Percentiles rank a stretch among this genome's conserved stretches.
These are phyloP conservation scores for Solanum lycopersicoides DNA, from an alignment of 257 asterid species.

Conservation along the genomic window DNA sequence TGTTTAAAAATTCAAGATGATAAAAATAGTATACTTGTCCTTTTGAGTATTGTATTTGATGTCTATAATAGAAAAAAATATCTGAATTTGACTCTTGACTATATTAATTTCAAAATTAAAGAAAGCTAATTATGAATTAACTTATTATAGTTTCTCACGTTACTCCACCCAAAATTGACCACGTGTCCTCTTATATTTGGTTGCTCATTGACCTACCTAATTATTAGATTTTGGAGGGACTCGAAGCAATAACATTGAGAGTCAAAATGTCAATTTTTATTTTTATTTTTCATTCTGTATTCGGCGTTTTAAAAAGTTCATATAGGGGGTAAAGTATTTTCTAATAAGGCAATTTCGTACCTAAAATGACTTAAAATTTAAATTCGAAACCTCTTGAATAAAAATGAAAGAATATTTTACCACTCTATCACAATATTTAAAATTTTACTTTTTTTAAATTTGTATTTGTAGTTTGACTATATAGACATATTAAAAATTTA, in stretches of 20 bases:
- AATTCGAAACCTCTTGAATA: no score
- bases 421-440: no score
- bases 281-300: no score
- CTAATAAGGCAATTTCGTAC: no score
- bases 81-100: background rate
- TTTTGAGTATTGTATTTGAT: background rate
- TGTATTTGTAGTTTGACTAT: background rate
- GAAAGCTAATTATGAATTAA: background rate
- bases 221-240: background rate
- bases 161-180: background rate
- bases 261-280: background rate
- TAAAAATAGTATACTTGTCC: no score
- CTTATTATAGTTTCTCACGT: background rate
- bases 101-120: background rate
- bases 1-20: no score
- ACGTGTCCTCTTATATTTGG: background rate
- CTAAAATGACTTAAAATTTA: rapidly evolving
- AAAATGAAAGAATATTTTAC: rapidly evolving
- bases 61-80: background rate
- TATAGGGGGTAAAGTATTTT: no score
- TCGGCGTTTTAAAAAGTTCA: no score
- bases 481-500: background rate
- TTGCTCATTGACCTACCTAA: background rate
- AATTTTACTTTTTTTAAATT: background rate
- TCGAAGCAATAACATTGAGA: background rate